Evolutionary conservation across 164 flowering plant genomes (phyloP).

Genomic region (Euptelea pleiosperma): DNA sequence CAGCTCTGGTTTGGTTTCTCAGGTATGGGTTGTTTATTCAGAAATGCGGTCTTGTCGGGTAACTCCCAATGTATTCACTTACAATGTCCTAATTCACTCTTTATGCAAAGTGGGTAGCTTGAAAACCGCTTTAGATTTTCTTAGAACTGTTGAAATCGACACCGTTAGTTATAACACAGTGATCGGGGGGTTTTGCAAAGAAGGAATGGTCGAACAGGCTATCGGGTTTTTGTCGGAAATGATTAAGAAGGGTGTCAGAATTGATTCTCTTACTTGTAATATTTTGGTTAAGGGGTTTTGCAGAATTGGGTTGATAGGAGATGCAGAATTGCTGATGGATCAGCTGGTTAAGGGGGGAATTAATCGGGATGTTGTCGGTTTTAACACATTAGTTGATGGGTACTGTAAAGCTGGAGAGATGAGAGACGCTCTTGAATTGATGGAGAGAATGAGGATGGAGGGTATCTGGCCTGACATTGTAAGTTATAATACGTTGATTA

Average conservation of each 20-base stretch:
- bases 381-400: constrained; percentile 62
- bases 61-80: constrained; percentile 48
- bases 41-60: constrained; percentile 55
- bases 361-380: constrained; percentile 43
- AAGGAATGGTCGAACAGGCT: constrained; percentile 40
- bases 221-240: constrained; percentile 65
- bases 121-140: constrained; percentile 43
- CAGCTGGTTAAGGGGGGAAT: constrained; percentile 35
- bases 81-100: constrained; percentile 62
- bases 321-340: constrained; percentile 49
- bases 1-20: constrained; percentile 48
- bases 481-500: constrained; percentile 63
- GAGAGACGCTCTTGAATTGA: constrained; percentile 34
- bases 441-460: constrained; percentile 43
- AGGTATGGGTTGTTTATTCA: constrained; percentile 53
- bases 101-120: constrained; percentile 70
- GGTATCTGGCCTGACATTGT: constrained; percentile 56
- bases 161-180: constrained; percentile 66
- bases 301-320: constrained; percentile 39
- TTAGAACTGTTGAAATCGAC: constrained; percentile 42
- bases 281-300: constrained; percentile 68
- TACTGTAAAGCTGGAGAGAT: constrained; percentile 50
- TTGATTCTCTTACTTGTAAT: constrained; percentile 65
- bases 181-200: constrained; percentile 71
- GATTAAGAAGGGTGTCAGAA: constrained; percentile 54